A percentile compares a stretch with the other conserved stretches of the same genome.
Evolutionary conservation across 2,329 filamentous ascomycete species (phyloP).

Genomic region (Fusarium oxysporum): DNA sequence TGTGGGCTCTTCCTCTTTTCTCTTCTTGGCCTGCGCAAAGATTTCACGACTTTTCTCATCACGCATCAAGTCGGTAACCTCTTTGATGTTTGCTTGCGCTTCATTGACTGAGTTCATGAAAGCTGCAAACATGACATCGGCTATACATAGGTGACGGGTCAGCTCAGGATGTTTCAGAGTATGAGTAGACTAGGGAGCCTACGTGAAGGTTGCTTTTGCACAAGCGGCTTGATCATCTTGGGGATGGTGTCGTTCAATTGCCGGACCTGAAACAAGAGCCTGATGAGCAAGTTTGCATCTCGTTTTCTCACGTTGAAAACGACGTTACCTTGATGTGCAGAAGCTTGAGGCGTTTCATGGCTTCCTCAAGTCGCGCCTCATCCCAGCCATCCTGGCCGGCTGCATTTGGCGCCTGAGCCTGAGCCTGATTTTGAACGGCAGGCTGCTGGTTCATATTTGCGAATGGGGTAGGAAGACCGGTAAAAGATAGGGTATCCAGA

Average conservation of each 20-base stretch:
- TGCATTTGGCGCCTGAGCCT: slow-evolving; percentile 33
- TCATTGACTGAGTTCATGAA: slow-evolving; percentile 61
- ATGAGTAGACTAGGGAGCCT: slow-evolving; percentile 45
- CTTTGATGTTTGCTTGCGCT: slow-evolving; percentile 63
- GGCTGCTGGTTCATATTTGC: slow-evolving; percentile 40
- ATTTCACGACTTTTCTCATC: slow-evolving; percentile 61
- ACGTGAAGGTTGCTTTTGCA: slow-evolving; percentile 63
- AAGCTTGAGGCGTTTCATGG: slow-evolving; percentile 63
- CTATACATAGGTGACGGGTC: slow-evolving; percentile 50
- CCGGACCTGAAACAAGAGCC: slow-evolving; percentile 46
- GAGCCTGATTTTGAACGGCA: slow-evolving; percentile 28
- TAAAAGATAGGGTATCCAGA: slow-evolving; percentile 10
- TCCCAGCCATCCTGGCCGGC: slow-evolving; percentile 54
- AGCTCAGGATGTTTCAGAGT: slow-evolving; percentile 35
- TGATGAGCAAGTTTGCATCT: slow-evolving; percentile 38
- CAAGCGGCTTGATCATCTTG: slow-evolving; percentile 60
- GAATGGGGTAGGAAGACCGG: slow-evolving; percentile 11
- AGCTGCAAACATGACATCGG: slow-evolving; percentile 60
- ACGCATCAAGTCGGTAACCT: slow-evolving; percentile 61
- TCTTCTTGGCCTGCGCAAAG: slow-evolving; percentile 64
- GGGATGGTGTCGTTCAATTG: slow-evolving; percentile 53
- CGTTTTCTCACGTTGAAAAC: slow-evolving; percentile 6
- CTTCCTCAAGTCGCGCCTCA: slow-evolving; percentile 62
- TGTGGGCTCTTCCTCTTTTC: slow-evolving; percentile 64
- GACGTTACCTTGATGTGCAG: slow-evolving; percentile 64